A percentile compares a stretch with the other conserved stretches of the same genome.
Conservation (phyloP, 2,329 filamentous ascomycete species). For the Trichoderma gracile region DNA sequence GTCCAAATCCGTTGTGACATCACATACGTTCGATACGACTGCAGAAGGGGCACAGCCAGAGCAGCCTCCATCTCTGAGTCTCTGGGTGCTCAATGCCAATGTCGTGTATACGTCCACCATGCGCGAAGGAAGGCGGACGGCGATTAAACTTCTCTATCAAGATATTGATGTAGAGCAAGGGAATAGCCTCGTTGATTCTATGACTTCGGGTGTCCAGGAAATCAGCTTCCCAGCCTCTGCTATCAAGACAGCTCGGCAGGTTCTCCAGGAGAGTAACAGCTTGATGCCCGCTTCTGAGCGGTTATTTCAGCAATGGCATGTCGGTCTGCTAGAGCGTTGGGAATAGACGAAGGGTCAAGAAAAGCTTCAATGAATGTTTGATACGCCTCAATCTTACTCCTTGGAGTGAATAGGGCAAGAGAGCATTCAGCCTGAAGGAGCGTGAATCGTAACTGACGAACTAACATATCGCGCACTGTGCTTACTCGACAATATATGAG, state of each 20-base stretch:
- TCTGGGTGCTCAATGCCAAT: slow-evolving; percentile 60
- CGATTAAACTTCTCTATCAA: slow-evolving; percentile 57
- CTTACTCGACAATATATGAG: no score
- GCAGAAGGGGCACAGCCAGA: slow-evolving; percentile 21
- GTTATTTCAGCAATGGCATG: slow-evolving; percentile 65
- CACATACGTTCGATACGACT: slow-evolving; percentile 28
- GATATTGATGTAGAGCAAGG: slow-evolving; percentile 47
- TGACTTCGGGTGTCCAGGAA: slow-evolving; percentile 60
- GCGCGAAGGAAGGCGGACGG: slow-evolving; percentile 36
- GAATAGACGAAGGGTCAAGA: background rate
- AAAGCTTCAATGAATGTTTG: background rate
- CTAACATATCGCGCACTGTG: background rate
- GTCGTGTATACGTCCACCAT: slow-evolving; percentile 53
- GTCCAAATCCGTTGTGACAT: slow-evolving; percentile 56
- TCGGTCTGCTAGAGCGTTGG: slow-evolving; percentile 59
- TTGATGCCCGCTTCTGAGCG: slow-evolving; percentile 58
- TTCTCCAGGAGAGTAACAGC: slow-evolving; percentile 50
- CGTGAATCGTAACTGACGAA: background rate
- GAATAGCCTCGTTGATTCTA: slow-evolving; percentile 50
- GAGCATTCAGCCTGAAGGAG: background rate
- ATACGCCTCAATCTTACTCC: background rate
- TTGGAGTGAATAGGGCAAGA: background rate
- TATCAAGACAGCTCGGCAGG: slow-evolving; percentile 47
- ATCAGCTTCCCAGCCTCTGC: slow-evolving; percentile 54
- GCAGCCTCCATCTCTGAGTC: slow-evolving; percentile 41